Conservation (phyloP, 2,329 filamentous ascomycete genomes). For the Aspergillus quadricinctus region DNA sequence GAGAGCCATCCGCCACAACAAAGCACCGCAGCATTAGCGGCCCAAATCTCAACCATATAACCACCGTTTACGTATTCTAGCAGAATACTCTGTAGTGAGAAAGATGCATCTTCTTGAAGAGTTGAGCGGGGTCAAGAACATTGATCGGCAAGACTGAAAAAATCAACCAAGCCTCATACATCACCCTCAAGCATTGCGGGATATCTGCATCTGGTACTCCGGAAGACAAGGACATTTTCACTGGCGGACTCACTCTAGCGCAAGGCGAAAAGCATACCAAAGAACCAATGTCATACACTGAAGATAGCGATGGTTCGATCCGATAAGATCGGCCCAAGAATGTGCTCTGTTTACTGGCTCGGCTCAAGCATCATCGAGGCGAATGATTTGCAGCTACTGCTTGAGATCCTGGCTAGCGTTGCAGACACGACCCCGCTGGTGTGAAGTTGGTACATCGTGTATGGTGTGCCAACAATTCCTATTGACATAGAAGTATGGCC, state of each 20-base stretch:
- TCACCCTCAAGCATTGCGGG: conserved; percentile 13
- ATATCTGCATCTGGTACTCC: background rate
- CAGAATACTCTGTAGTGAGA: background rate
- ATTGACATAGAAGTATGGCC: background rate
- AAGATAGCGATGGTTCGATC: background rate
- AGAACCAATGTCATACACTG: background rate
- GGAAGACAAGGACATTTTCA: background rate
- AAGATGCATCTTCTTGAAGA: background rate
- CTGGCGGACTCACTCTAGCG: background rate
- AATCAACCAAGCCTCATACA: conserved; percentile 3
- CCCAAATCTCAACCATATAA: conserved; percentile 6
- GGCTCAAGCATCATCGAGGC: background rate
- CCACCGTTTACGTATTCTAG: background rate
- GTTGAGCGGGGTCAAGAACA: background rate
- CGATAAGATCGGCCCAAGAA: background rate
- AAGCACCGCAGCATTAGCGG: conserved; percentile 6
- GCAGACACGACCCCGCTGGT: background rate
- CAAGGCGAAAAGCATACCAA: background rate
- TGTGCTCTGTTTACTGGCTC: background rate
- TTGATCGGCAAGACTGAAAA: conserved; percentile 2
- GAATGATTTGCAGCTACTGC: conserved; percentile 10
- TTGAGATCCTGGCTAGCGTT: conserved; percentile 1
- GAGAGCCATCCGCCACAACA: background rate
- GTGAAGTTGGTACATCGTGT: background rate
- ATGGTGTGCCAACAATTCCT: background rate